Conservation (phyloP, 805 yeast genomes). For the Saccharomycopsis sp. region DNA sequence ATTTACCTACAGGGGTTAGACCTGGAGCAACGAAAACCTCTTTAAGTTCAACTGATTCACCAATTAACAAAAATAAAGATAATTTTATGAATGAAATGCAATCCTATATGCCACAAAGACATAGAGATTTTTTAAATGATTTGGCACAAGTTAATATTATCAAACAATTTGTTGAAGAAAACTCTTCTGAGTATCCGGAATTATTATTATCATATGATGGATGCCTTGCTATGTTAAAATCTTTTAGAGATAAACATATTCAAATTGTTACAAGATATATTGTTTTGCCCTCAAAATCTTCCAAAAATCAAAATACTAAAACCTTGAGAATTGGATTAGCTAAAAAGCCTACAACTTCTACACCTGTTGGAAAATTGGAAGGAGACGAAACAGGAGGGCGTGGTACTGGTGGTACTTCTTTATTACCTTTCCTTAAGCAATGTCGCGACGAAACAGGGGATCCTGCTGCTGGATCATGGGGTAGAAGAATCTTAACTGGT, state of each 20-base stretch:
- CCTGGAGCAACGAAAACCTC: slow-evolving; percentile 18
- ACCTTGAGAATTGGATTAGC: slow-evolving; percentile 63
- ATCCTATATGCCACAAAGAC: slow-evolving; percentile 81
- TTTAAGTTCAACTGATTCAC: slow-evolving; percentile 8
- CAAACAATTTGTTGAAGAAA: slow-evolving; percentile 48
- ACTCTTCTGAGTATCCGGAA: slow-evolving; percentile 35
- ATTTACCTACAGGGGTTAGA: slow-evolving; percentile 64
- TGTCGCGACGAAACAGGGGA: slow-evolving; percentile 95
- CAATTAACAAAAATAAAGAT: slow-evolving; percentile 27
- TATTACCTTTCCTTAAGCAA: slow-evolving; percentile 86
- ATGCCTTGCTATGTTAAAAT: slow-evolving; percentile 76
- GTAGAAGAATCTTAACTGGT: slow-evolving; percentile 55
- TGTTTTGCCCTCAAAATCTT: slow-evolving; percentile 62
- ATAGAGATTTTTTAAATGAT: slow-evolving; percentile 60
- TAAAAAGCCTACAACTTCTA: neutral
- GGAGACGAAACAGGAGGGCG: slow-evolving; percentile 42
- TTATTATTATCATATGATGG: slow-evolving; percentile 74
- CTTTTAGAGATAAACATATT: slow-evolving; percentile 86
- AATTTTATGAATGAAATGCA: slow-evolving; percentile 78
- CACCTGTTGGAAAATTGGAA: neutral
- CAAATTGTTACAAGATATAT: slow-evolving; percentile 87
- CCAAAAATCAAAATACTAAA: slow-evolving; percentile 37
- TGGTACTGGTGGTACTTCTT: slow-evolving; percentile 93
- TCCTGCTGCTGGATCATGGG: slow-evolving; percentile 90
- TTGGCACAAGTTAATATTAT: slow-evolving; percentile 48